Evolutionary conservation across 139 green algal genomes (phyloP), one percentile per base, ranked within the genome.

Genomic region (Chlamydomonas applanata): DNA sequence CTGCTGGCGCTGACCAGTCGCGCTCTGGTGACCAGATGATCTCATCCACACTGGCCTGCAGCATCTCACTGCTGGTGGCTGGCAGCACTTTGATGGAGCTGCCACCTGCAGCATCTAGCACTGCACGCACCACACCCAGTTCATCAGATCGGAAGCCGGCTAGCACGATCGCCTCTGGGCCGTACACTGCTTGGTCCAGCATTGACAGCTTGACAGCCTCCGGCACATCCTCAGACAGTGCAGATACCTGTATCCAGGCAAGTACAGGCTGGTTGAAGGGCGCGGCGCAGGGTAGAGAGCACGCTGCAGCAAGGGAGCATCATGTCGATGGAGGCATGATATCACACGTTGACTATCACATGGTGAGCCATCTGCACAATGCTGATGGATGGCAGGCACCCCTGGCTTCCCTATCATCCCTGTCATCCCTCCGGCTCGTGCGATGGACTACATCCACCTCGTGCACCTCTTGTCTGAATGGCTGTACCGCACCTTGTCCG

Each of bases 81-180:
- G 60, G 52, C 36, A 77, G 22, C 70, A 86, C 76, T 63, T 85
- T 86, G 54, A 89, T 65, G 0, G 72, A 33, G 16, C 77, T 36
- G 0, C 77, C 84, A 0, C 80, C 80, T 14, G 77, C 70, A 0
- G 56, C 61, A 57, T 89, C 84, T n/a, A 89, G 74, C 35, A 81
- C 49, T 25, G 63, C 76, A 7, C 84, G 80, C 30, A 77, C 79
- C 60, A 86, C 74, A n/a, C 73, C 83, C 33, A 79, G 70, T 72
- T 91, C 86, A 34, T 89, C 83, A 16, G 66, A 32, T 24, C 69
- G 68, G 75, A 91, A 91, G 1, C 86, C 86, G 0, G 86, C 83
- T 67, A 91, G 69, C 25, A 89, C 49, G 19, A 89, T 40, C 0
- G 86, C 83, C 85, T 78, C 72, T 67, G 72, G 72, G 9, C 72